Base-by-base conservation (phyloP, 768 basidiomycete genomes). In the Pulveroboletus frians region DNA sequence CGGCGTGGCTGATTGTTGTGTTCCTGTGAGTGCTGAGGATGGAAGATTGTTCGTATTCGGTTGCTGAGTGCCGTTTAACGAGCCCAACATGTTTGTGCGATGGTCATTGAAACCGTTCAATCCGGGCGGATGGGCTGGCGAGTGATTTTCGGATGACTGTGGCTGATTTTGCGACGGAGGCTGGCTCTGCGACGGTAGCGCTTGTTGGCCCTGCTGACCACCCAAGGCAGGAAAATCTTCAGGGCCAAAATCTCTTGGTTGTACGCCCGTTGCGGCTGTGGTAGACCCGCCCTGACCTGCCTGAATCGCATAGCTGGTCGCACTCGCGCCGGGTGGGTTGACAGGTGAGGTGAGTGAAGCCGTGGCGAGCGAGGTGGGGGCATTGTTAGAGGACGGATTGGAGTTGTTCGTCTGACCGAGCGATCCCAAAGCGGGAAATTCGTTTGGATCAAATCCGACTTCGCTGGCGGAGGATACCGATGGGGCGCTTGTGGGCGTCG, bases 141-240 rank as follows among this genome's bases (percentile, higher is more conserved):
- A 62, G 47, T 64, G 66, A 2, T 56, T 62, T 20, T 72, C 71
- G 10, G 69, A 48, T 11, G 62, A 59, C n/a, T 65, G 61, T 23
- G 62, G 57, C 35, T 64, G 64, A 47, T 59, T 66, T 52, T 69
- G 58, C 27, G 58, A 59, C 43, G 60, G 63, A 21, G 58, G 63
- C 39, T 66, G 62, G 43, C 43, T 61, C 32, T 66, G 66, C 15
- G 66, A 59, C 17, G 55, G 30, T 3, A 60, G 32, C 3, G 53
- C 9, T 35, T 65, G 65, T 41, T 50, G 72, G 50, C 54, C 76
- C 50, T 73, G 69, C 56, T 79, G 83, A 45, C 84, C 85, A 10
- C 89, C 85, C 23, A 93, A 72, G 15, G 91, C 91, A 43, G 91
- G 91, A 65, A 93, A 92, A 71, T 93, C 91, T 57, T 92, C 89